Evolutionary conservation across 129 eudicot genomes (phyloP), one percentile per base, ranked within the genome.

Genomic region (Heracleum sosnowskyi): DNA sequence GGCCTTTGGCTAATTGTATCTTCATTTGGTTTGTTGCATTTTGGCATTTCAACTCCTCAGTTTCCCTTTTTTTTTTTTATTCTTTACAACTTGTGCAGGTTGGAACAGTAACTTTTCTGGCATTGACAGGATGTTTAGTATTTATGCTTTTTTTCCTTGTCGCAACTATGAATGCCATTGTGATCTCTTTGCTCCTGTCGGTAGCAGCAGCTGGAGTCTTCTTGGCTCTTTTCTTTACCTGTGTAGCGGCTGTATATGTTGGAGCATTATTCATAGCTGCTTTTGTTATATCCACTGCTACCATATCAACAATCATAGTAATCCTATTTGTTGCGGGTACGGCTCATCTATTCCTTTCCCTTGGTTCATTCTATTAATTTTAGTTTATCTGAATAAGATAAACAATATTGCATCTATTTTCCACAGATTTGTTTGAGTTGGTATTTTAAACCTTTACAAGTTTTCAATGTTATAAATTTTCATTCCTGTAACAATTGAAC

Each of bases 131-230:
- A 81, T 57, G 90, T 81, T 81, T 88, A 57, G 90, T 86, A 73
- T 95, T 95, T 74, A 85, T 77, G 86, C 85, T 95, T 36, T 90
- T 95, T 85, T 88, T 95, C 60, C 77, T 83, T 6, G 91, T 88
- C 12, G 97, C 97, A 81, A 95, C 98, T 41, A 70, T 88, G 78
- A 95, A 95, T 81, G 97, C 98, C 49, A 79, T 95, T 41, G 86
- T 90, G 66, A 81, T 95, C 77, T 91, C 96, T 33, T 86, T 87
- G 75, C 85, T 94, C 66, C 39, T 91, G 82, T 89, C 97, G 37
- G 31, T 94, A 82, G 98, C 92, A 28, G 98, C 94, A 79, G 90
- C 86, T 44, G 98, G 98, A 66, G 96, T 97, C 79, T 90, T 90
- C 81, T 81, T 94, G 87, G 97, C 97, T 35, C 41, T 94, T 66